These are phyloP conservation scores for Diaporthe citri DNA, from an alignment of 2,329 filamentous ascomycete genomes.

Conservation along the genomic window DNA sequence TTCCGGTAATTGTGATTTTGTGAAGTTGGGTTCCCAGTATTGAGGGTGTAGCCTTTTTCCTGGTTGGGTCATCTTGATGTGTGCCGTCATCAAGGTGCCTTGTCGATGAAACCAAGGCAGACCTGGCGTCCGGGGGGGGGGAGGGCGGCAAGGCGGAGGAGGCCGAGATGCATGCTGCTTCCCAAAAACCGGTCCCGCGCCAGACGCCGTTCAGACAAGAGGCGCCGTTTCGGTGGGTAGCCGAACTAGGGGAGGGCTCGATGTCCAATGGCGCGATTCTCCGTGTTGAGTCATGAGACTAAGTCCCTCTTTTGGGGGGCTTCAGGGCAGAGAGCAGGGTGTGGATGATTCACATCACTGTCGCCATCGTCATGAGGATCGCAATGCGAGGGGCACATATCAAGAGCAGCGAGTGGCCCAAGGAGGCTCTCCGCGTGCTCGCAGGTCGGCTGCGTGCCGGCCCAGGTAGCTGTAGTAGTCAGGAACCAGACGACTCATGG, in stretches of 20 bases:
- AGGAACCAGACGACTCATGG: neutral
- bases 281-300: slow-evolving; percentile 28
- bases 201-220: slow-evolving; percentile 6
- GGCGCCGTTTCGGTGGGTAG: slow-evolving; percentile 24
- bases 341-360: neutral
- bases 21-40: neutral
- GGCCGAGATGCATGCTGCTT: slow-evolving; percentile 1
- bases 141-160: slow-evolving; percentile 6
- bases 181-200: neutral
- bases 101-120: slow-evolving; percentile 1
- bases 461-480: neutral
- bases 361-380: neutral
- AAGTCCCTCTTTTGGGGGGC: neutral
- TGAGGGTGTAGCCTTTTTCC: neutral
- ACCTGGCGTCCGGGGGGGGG: neutral
- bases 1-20: neutral
- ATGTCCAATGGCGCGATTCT: slow-evolving; percentile 27
- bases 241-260: slow-evolving; percentile 4
- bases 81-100: neutral
- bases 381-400: too few species aligned
- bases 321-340: neutral
- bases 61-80: neutral
- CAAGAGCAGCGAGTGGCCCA: neutral
- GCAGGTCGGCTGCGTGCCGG: neutral
- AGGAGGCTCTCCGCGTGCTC: neutral